Evolutionary conservation across 2,329 filamentous ascomycete species (phyloP).

Genomic region (Arthrobotrys entomopaga): DNA sequence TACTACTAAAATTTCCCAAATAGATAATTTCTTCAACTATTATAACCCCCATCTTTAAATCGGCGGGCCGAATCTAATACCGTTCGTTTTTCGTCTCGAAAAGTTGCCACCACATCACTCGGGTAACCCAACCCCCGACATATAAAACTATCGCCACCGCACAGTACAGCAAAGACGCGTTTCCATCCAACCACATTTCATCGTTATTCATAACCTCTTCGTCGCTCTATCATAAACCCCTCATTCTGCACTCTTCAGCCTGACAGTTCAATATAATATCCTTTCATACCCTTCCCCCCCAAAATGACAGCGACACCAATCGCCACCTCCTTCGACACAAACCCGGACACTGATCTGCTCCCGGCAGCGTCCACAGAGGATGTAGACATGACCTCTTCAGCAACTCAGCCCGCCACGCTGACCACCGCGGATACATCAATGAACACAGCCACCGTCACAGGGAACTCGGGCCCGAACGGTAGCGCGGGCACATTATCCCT

Average conservation of each 20-base stretch:
- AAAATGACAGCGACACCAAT: constrained; percentile 43
- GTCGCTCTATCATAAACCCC: too few species aligned
- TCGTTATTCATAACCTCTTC: too few species aligned
- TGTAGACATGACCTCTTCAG: constrained; percentile 52
- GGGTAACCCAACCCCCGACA: neutral
- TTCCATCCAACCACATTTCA: neutral
- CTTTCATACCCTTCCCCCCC: constrained; percentile 5
- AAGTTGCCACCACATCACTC: neutral
- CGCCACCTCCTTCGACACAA: constrained; percentile 52
- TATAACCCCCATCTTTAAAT: too few species aligned
- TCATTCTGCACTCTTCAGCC: too few species aligned
- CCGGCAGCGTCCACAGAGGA: constrained; percentile 41
- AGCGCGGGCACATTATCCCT: constrained; percentile 3
- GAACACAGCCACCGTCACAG: constrained; percentile 42
- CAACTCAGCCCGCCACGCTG: constrained; percentile 14
- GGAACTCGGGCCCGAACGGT: constrained; percentile 44
- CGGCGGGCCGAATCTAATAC: too few species aligned
- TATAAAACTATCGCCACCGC: neutral
- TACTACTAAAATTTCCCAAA: too few species aligned
- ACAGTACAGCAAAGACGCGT: neutral
- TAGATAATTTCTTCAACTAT: too few species aligned
- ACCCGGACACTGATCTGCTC: constrained; percentile 45
- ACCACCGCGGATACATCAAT: constrained; percentile 33
- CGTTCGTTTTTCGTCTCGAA: too few species aligned
- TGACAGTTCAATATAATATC: neutral